Evolutionary conservation across 139 green algal genomes (phyloP).

Genomic region (Gonium pectorale): DNA sequence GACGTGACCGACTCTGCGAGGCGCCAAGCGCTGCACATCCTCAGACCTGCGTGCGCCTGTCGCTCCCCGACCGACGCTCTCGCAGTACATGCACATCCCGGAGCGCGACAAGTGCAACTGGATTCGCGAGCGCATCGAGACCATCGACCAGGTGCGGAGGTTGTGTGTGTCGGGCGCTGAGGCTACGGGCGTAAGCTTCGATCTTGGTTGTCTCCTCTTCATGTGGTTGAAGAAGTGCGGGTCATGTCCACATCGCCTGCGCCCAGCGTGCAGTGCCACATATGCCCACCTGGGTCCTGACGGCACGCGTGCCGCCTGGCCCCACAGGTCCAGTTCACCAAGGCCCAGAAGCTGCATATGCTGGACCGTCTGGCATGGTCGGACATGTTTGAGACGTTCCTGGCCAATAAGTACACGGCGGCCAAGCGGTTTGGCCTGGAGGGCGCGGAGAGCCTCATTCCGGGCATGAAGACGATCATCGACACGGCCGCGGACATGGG

Average conservation of each 20-base stretch:
- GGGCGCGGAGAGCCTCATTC: constrained; percentile 95
- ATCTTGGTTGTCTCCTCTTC: too few species aligned
- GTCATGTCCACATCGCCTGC: too few species aligned
- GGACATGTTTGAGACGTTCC: constrained; percentile 97
- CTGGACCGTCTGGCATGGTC: constrained; percentile 95
- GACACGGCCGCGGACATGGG: constrained; percentile 91
- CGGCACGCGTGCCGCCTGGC: neutral
- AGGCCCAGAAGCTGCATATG: constrained; percentile 85
- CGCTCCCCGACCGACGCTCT: too few species aligned
- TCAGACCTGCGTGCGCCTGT: too few species aligned
- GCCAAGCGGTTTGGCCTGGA: constrained; percentile 93
- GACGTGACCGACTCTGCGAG: too few species aligned
- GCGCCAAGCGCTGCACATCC: too few species aligned
- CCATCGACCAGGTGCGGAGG: constrained; percentile 61
- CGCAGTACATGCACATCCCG: constrained; percentile 99
- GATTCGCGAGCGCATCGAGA: constrained; percentile 92
- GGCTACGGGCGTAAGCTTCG: too few species aligned
- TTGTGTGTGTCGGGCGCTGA: too few species aligned
- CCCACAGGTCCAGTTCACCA: constrained; percentile 60
- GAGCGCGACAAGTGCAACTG: constrained; percentile 96
- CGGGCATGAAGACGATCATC: constrained; percentile 97
- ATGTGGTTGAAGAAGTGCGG: too few species aligned
- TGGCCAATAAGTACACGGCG: constrained; percentile 94
- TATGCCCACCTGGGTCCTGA: too few species aligned
- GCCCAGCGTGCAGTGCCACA: too few species aligned